Percentiles rank a stretch among this genome's conserved stretches.
phyloP scores from a whole-genome alignment of 140 eudicot genomes.

The Ambrosia hybrid region DNA sequence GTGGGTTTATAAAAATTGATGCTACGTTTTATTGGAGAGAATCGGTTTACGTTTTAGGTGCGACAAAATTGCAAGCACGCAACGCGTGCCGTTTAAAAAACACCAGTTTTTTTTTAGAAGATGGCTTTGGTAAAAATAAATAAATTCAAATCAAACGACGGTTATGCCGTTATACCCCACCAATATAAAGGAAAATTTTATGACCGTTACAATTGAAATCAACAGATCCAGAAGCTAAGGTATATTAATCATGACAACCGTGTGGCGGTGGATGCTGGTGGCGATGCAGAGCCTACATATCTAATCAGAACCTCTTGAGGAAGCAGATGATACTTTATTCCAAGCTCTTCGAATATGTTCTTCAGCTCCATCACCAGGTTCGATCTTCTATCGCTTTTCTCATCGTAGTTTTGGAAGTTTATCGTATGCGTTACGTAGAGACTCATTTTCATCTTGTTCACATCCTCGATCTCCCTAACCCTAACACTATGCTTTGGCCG shows the following conservation, averaged over 20 bases:
- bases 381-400: conserved; percentile 49
- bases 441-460: conserved; percentile 68
- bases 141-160: too few relatives aligned
- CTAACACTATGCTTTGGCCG: conserved; percentile 43
- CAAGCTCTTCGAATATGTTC: conserved; percentile 56
- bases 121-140: too few relatives aligned
- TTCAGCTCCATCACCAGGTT: conserved; percentile 57
- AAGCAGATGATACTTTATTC: conserved; percentile 56
- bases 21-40: too few relatives aligned
- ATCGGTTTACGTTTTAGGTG: too few relatives aligned
- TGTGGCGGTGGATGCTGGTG: conserved; percentile 26
- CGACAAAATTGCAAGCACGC: too few relatives aligned
- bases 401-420: conserved; percentile 50
- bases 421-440: conserved; percentile 60
- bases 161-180: too few relatives aligned
- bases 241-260: conserved; percentile 20
- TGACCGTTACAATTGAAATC: conserved; percentile 7
- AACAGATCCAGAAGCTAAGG: background rate
- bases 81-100: too few relatives aligned
- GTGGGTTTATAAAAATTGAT: too few relatives aligned
- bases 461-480: conserved; percentile 56
- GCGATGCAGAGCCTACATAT: conserved; percentile 32
- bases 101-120: too few relatives aligned
- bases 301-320: conserved; percentile 66
- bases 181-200: too few relatives aligned